Percentiles rank a stretch among this genome's conserved stretches.
Evolutionary conservation across 345 rosid genomes (phyloP).

Genomic region (Aurinia saxatilis): DNA sequence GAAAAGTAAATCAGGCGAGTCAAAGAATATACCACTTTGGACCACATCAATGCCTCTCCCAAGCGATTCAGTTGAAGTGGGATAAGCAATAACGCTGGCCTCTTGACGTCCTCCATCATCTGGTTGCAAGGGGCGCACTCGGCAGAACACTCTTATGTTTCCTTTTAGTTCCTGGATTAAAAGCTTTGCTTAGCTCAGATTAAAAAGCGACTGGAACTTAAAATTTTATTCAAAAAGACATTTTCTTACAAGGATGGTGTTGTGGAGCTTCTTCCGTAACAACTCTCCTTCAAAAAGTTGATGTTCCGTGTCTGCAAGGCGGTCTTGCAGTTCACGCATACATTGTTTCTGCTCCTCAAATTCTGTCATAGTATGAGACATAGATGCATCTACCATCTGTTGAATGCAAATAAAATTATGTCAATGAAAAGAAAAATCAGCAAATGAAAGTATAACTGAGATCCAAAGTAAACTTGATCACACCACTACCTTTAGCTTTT

Average conservation of each 20-base stretch:
- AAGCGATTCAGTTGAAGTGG: constrained; percentile 54
- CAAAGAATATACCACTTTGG: constrained; percentile 55
- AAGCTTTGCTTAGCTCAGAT: not conserved
- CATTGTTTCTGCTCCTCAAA: constrained; percentile 46
- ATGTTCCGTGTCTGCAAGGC: constrained; percentile 52
- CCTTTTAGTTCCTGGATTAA: constrained; percentile 79
- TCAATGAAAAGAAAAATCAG: not conserved
- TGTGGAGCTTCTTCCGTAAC: constrained; percentile 74
- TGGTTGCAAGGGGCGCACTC: constrained; percentile 80
- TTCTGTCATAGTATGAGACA: constrained; percentile 39
- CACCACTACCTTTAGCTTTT: constrained; percentile 63
- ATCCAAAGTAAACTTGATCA: not conserved
- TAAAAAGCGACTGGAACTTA: not conserved
- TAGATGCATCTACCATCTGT: constrained; percentile 56
- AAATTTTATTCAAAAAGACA: too few species aligned
- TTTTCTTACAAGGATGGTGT: constrained; percentile 68
- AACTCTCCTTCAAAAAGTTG: constrained; percentile 70
- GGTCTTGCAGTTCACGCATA: constrained; percentile 41
- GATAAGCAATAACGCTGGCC: constrained; percentile 52
- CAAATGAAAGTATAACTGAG: not conserved
- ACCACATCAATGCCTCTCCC: constrained; percentile 79
- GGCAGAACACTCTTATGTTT: constrained; percentile 90
- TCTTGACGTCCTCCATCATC: constrained; percentile 65
- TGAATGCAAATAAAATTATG: constrained; percentile 2
- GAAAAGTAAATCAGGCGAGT: not conserved